Evolutionary conservation across 352 stramenopile species (phyloP).

Genomic region (Elongisporangium undulatum): DNA sequence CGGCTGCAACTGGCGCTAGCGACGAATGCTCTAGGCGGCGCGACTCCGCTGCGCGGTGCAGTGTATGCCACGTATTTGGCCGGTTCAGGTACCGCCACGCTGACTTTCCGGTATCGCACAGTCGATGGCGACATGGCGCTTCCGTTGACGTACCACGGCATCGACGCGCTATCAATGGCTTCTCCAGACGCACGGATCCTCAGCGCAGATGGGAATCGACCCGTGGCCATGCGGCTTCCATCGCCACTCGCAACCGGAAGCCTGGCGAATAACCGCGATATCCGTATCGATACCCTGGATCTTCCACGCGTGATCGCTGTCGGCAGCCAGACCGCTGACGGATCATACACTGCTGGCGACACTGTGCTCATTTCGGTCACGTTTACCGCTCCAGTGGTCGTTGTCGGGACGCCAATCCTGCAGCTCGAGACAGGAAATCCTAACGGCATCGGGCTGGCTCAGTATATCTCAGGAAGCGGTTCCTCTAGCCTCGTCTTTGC

Average conservation of each 20-base stretch:
- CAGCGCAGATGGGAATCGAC: constrained; percentile 18
- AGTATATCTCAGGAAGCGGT: constrained; percentile 39
- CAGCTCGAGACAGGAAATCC: constrained; percentile 23
- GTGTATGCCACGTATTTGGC: constrained; percentile 25
- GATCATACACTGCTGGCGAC: constrained; percentile 58
- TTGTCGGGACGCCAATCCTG: constrained; percentile 36
- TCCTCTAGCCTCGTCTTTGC: constrained; percentile 37
- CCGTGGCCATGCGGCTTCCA: constrained; percentile 40
- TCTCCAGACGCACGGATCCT: constrained; percentile 12
- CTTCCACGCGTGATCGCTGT: constrained; percentile 49
- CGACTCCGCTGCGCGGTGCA: constrained; percentile 6
- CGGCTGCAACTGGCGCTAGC: constrained; percentile 41
- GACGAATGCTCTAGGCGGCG: constrained; percentile 10
- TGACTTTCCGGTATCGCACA: constrained; percentile 36
- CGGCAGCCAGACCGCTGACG: constrained; percentile 34
- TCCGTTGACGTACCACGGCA: constrained; percentile 47
- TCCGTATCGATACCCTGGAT: constrained; percentile 60
- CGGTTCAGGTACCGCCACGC: constrained; percentile 29
- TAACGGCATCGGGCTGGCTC: constrained; percentile 13
- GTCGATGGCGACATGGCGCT: constrained; percentile 46
- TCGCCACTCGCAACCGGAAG: constrained; percentile 31
- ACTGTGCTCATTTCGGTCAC: constrained; percentile 28
- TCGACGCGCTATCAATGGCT: constrained; percentile 40
- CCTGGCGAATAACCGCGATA: constrained; percentile 58
- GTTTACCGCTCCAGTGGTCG: constrained; percentile 50